Conservation (phyloP, 768 basidiomycete genomes). For the Lactarius quietus region DNA sequence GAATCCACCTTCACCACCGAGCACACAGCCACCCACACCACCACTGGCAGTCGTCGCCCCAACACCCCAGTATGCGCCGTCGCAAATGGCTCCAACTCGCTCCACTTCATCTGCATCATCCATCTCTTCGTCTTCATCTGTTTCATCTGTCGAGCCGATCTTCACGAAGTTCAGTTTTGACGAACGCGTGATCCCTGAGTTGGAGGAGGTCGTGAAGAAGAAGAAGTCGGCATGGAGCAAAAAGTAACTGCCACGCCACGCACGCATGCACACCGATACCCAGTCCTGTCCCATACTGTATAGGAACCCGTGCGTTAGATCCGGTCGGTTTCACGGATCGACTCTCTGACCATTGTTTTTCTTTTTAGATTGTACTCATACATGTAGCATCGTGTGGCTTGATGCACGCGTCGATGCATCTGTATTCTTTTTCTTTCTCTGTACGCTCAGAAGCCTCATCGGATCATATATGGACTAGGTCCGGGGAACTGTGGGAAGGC, state of each 20-base stretch:
- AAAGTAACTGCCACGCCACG: conserved; percentile 10
- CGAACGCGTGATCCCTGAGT: conserved; percentile 52
- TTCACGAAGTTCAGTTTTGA: conserved; percentile 52
- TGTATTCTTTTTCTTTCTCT: background rate
- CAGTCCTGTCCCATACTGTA: background rate
- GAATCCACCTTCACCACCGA: conserved; percentile 22
- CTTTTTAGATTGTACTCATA: conserved; percentile 2
- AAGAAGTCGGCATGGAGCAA: conserved; percentile 33
- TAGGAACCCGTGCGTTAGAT: background rate
- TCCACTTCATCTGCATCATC: conserved; percentile 18
- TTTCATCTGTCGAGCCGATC: conserved; percentile 30
- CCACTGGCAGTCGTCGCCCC: conserved; percentile 5
- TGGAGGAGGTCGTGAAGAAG: conserved; percentile 43
- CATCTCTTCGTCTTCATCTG: conserved; percentile 13
- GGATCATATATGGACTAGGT: conserved; percentile 1
- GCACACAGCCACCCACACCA: conserved; percentile 19
- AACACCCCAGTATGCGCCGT: conserved; percentile 16
- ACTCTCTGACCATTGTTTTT: conserved; percentile 3
- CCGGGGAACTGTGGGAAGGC: background rate
- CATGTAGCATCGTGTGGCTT: background rate
- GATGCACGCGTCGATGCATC: background rate
- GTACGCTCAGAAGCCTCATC: background rate
- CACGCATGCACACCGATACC: background rate
- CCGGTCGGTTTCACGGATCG: background rate
- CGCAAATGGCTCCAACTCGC: background rate